Conservation (phyloP, 1,139 yeast genomes). For the Geotrichum histeridarum region DNA sequence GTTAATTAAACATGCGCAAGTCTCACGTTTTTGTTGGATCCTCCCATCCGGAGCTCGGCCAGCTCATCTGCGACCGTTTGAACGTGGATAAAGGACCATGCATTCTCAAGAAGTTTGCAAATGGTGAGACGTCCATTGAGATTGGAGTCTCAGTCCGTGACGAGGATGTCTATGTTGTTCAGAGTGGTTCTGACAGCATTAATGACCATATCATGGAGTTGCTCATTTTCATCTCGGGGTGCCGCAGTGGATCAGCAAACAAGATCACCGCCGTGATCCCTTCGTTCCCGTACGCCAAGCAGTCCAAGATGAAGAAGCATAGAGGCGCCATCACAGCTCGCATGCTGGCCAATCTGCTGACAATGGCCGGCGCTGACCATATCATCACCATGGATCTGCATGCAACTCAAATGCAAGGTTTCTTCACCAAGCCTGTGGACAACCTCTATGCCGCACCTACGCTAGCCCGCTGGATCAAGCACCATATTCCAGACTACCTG, state of each 20-base stretch:
- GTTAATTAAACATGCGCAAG: conserved; percentile 65
- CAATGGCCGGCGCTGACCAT: conserved; percentile 99
- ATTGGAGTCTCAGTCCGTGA: conserved; percentile 93
- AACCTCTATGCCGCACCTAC: conserved; percentile 95
- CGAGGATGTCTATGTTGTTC: conserved; percentile 93
- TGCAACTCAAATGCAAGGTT: conserved; percentile 99
- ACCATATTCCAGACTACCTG: conserved; percentile 75
- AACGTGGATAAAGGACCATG: conserved; percentile 97
- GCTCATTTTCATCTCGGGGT: conserved; percentile 85
- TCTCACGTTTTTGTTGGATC: conserved; percentile 95
- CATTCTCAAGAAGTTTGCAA: conserved; percentile 82
- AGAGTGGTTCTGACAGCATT: conserved; percentile 81
- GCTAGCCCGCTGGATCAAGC: conserved; percentile 92
- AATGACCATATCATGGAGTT: conserved; percentile 97
- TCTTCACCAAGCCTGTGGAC: conserved; percentile 94
- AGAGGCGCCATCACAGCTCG: conserved; percentile 99
- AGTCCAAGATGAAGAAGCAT: conserved; percentile 95
- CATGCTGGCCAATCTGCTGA: conserved; percentile 89
- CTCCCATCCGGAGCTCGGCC: conserved; percentile 92
- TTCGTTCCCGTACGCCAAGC: conserved; percentile 95
- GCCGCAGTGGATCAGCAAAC: conserved; percentile 95
- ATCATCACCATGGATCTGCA: conserved; percentile 97
- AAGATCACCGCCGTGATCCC: conserved; percentile 97
- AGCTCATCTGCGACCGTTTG: conserved; percentile 78
- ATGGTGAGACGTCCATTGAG: conserved; percentile 95